Base-by-base conservation (phyloP, 164 flowering plant genomes). In the Akebia trifoliata region DNA sequence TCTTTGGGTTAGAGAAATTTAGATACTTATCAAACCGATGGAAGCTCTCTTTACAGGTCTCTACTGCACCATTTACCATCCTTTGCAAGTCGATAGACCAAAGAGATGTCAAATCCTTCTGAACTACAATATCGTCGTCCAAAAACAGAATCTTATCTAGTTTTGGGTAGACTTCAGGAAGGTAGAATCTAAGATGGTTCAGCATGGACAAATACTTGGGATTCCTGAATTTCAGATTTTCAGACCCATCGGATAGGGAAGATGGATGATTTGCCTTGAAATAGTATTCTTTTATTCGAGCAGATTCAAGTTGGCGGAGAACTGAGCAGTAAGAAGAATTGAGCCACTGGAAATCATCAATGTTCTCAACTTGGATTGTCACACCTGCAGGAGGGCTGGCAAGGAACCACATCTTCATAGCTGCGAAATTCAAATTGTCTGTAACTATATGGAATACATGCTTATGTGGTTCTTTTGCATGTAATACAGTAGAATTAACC, bases 51-150 rank as follows among this genome's bases (percentile, higher is more conserved):
- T 89, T 93, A 62, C 99, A 90, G 15, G 99, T 93, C 76, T 87
- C 96, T n/a, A 93, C 96, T 20, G 99, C 99, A 53, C 94, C 99
- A 74, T 87, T 93, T 51, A 93, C 97, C 91, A 83, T 90, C 53
- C 98, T 97, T 64, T 68, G 63, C 74, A 93, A 61, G 71, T 93
- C 78, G 62, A 90, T 51, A 17, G 84, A 75, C 97, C 97, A 93
- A 34, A 93, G 79, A 45, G 94, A 85, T 4, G 90, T 84, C 68
- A 93, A 57, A 71, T 93, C 97, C 75, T 90, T 93, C 70, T 87
- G 98, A 60, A 90, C 97, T 18, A 93, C 98, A 53, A 93, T 82
- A 71, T 93, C 99, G 78, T 93, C 99, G 71, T 93, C 99, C 79
- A 93, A 65, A 71, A 93, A 93, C 63, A 93, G 67, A 44, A 93